Conservation (phyloP, 257 asterid species). For the Striga asiatica region DNA sequence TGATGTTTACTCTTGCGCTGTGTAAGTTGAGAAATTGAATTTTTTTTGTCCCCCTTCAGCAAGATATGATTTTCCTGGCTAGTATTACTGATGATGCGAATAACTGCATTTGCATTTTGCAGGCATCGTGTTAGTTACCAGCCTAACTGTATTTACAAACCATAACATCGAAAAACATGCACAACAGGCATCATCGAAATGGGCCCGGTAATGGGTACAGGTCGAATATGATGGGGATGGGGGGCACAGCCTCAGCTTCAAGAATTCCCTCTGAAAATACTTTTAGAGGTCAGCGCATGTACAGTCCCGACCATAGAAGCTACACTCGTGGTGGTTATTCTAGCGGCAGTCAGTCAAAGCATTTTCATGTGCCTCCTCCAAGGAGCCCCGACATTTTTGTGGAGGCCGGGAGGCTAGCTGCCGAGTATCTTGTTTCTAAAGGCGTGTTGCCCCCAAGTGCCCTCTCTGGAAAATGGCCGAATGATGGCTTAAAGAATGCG, state of each 20-base stretch:
- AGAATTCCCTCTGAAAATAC: conserved; percentile 63
- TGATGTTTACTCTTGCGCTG: no score
- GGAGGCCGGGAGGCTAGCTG: conserved; percentile 90
- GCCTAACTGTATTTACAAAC: background rate
- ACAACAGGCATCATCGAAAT: conserved; percentile 58
- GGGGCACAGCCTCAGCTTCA: conserved; percentile 40
- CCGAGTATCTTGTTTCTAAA: conserved; percentile 72
- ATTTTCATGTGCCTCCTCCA: conserved; percentile 42
- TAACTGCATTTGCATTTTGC: conserved; percentile 14
- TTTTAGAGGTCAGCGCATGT: conserved; percentile 49
- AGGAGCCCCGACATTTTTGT: conserved; percentile 46
- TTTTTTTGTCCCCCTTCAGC: no score
- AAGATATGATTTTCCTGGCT: no score
- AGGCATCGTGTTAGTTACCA: conserved; percentile 12
- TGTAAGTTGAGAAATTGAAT: no score
- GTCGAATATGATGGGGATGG: conserved; percentile 52
- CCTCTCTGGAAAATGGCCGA: conserved; percentile 61
- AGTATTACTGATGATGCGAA: no score
- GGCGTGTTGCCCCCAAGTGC: conserved; percentile 68
- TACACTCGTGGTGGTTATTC: conserved; percentile 56
- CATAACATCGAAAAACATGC: conserved; percentile 31
- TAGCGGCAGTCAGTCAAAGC: conserved; percentile 56
- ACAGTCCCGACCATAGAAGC: conserved; percentile 49
- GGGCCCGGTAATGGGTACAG: conserved; percentile 72
- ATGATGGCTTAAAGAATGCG: conserved; percentile 37